Evolutionary conservation across 2,329 filamentous ascomycete species (phyloP), one percentile per base, ranked within the genome.

Genomic region (Trichophyton benhamiae): DNA sequence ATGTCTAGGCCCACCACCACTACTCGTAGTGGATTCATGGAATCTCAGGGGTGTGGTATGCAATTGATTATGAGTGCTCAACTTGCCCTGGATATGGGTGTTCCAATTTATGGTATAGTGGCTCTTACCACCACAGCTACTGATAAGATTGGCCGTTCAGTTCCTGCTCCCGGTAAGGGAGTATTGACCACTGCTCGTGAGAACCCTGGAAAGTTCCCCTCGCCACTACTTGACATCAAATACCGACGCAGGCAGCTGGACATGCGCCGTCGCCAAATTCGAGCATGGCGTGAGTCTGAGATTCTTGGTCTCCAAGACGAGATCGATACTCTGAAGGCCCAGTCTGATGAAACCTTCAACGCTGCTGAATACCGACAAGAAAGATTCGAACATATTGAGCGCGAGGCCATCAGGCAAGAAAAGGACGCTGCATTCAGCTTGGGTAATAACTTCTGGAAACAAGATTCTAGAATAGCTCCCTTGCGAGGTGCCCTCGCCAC

Each of bases 361-460:
- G 89, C 91, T 74, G 82, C 86, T 62, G 89, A 91, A 68, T 99
- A 95, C 75, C 82, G 91, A 67, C 82, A 90, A 67, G 89, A 96
- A 68, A 89, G 94, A 65, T 86, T 88, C 48, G 76, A 81, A 60
- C 92, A 97, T 75, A 92, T 97, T 68, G 88, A 95, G 75, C 87
- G 81, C 20, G 89, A 99, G 77, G 91, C 92, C 59, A 80, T 82
- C 66, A 85, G 94, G 67, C 92, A 99, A 75, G 90, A 92, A 78
- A 95, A 91, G 78, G 92, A 97, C 67, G 89, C 92, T 17, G 84
- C 96, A 65, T 87, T 86, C 76, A 95, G 90, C 77, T 84, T 96
- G 68, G 94, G 95, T 72, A 99, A 99, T 82, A 91, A 88, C 78
- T 99, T 99, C 84, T 99, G 95, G 94, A 96, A 94, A 82, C 87